These are phyloP conservation scores for Colletotrichum sojae DNA, from an alignment of 2,329 filamentous ascomycete species.

Conservation along the genomic window DNA sequence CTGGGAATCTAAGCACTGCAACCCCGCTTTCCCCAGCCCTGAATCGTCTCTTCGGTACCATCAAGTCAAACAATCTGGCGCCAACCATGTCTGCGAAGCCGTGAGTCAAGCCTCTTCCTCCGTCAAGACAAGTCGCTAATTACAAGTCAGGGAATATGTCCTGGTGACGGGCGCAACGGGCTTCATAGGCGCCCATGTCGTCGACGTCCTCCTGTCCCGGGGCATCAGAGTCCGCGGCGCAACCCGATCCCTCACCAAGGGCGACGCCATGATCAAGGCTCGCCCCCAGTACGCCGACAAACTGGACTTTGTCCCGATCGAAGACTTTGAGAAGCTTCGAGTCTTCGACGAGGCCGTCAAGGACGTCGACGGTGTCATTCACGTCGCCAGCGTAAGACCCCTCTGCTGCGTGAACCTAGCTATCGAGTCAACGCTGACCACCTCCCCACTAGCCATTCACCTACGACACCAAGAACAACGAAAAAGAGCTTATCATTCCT, in stretches of 20 bases:
- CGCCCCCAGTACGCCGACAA: conserved; percentile 51
- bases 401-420: background rate
- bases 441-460: conserved; percentile 55
- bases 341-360: conserved; percentile 55
- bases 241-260: conserved; percentile 49
- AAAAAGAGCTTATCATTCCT: conserved; percentile 60
- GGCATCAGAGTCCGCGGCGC: conserved; percentile 51
- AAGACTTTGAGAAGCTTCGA: conserved; percentile 56
- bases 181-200: conserved; percentile 50
- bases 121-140: background rate
- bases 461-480: conserved; percentile 59
- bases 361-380: conserved; percentile 59
- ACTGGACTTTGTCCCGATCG: conserved; percentile 59
- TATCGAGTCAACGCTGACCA: background rate
- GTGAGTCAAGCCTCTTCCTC: background rate
- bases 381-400: conserved; percentile 57
- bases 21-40: no score
- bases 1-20: no score
- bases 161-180: conserved; percentile 30
- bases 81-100: background rate
- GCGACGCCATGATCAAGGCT: conserved; percentile 52
- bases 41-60: background rate
- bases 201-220: conserved; percentile 48
- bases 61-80: background rate
- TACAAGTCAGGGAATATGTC: conserved; percentile 26